Evolutionary conservation across 352 stramenopile species (phyloP), one percentile per base, ranked within the genome.

Genomic region (Bremia lactucae): DNA sequence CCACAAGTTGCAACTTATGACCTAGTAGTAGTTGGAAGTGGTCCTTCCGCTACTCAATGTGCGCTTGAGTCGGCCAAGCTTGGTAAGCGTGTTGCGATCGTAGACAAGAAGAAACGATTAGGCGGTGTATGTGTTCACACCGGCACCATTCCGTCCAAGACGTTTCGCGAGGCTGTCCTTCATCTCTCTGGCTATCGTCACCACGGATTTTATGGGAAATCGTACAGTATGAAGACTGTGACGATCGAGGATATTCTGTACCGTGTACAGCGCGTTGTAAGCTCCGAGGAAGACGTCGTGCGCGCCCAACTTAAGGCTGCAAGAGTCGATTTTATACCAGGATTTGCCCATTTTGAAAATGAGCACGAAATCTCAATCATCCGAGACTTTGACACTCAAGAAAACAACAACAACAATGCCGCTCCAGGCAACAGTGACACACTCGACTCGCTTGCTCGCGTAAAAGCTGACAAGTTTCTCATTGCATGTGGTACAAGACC

Each of bases 171-270:
- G 56, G 83, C 84, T 15, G 78, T 95, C 45, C 55, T 95, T 21
- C 83, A 95, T 42, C 65, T 95, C 19, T 91, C 83, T 6, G 84
- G 81, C n/a, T 94, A 87, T 55, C 70, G 83, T 24, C 84, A 95
- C 59, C 80, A 91, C 42, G 78, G 83, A 6, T 90, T 90, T 46
- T 90, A 90, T 42, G 78, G 78, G 51, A 87, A 88, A 57, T 87
- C 72, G 43, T 87, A 87, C 62, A 80, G 72, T 38, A 77, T 82
- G 53, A 84, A 87, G 52, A 81, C 64, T 2, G 66, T 88, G n/a
- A 87, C 72, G 22, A 84, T 90, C 40, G 72, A 85, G 36, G 78
- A 90, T 54, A 88, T 90, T 49, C 25, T 90, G 28, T 72, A 82
- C 49, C 78, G 78, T 37, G 78, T 90, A 36, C 76, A 88, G 52